Evolutionary conservation across 208 protist species (phyloP), one percentile per base, ranked within the genome.

Genomic region (Leishmania tarentolae): DNA sequence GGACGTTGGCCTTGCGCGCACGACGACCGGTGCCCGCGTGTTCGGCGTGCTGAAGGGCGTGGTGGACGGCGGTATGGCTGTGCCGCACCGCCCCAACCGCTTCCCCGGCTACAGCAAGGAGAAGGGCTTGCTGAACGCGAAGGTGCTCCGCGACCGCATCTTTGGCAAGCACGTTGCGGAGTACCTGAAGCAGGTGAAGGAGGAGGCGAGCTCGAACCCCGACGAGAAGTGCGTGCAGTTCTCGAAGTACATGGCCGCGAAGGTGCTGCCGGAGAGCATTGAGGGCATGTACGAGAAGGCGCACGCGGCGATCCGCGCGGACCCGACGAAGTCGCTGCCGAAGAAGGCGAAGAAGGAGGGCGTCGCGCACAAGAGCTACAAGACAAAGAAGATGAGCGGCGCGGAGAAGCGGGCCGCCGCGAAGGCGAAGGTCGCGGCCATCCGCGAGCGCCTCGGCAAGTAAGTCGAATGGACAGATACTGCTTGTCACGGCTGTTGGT

Each of bases 91-190:
- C 76, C 91, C 95, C 56, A 99, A 98, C 81, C 92, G 99, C 86
- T 99, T 99, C 93, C 94, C 98, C 74, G 99, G 99, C 80, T 99
- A 97, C 94, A 92, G 98, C 85, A 88, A 89, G 76, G 94, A 99
- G 82, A 91, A 88, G 69, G 92, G 96, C 79, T 80, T 93, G 75
- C 87, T 98, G 75, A 92, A 99, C 86, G 86, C 98, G 61, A 97
- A 98, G 84, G 91, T 94, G 63, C 95, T 98, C 82, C 90, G 96
- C 75, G 93, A 98, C 68, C 91, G 98, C 87, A 99, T 99, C 92
- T 98, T 99, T 78, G 99, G 99, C 76, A 93, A 92, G 44, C 99
- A 99, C 95, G 98, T 99, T 52, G 94, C 98, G 59, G 95, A 99
- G 35, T 99, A 99, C 94, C 99, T 99, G 99, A 95, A 97, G 79